Evolutionary conservation across 2,329 filamentous ascomycete species (phyloP).

Genomic region (Clarireedia sp.): DNA sequence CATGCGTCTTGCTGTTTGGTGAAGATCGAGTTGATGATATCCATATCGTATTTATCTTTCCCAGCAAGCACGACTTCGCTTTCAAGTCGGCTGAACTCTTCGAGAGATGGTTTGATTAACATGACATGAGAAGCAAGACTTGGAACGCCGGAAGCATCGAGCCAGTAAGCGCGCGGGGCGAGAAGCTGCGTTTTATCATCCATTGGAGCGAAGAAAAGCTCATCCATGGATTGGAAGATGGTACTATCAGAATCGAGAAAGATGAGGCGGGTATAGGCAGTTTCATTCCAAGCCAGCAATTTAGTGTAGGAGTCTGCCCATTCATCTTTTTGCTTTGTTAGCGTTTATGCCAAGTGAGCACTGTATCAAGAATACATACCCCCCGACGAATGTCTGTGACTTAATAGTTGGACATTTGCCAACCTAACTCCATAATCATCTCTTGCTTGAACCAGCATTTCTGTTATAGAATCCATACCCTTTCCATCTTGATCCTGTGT

Average conservation of each 20-base stretch:
- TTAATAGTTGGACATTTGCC: slow-evolving; percentile 35
- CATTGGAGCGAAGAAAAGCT: slow-evolving; percentile 50
- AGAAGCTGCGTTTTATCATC: slow-evolving; percentile 35
- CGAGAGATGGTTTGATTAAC: slow-evolving; percentile 46
- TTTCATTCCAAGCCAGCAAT: slow-evolving; percentile 60
- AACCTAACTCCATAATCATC: slow-evolving; percentile 39
- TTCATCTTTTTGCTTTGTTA: slow-evolving; percentile 6
- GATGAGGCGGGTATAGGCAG: slow-evolving; percentile 40
- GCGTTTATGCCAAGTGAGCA: no score
- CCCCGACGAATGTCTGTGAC: slow-evolving; percentile 29
- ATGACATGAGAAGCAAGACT: slow-evolving; percentile 47
- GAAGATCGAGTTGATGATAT: slow-evolving; percentile 37
- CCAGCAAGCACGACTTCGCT: slow-evolving; percentile 19
- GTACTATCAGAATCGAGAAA: slow-evolving; percentile 21
- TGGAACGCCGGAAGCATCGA: slow-evolving; percentile 34
- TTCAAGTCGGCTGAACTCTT: slow-evolving; percentile 38
- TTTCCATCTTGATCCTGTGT: slow-evolving; percentile 30
- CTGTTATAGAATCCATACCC: slow-evolving; percentile 32
- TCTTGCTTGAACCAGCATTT: slow-evolving; percentile 29
- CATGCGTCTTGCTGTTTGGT: slow-evolving; percentile 30
- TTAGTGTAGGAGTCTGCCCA: slow-evolving; percentile 50
- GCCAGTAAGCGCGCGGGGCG: slow-evolving; percentile 57
- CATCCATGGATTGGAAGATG: slow-evolving; percentile 42
- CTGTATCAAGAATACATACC: slow-evolving; percentile 24
- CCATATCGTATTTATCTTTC: slow-evolving; percentile 46